Conservation (phyloP, 1,139 yeast species). For the Debaryomycetaceae sp. region DNA sequence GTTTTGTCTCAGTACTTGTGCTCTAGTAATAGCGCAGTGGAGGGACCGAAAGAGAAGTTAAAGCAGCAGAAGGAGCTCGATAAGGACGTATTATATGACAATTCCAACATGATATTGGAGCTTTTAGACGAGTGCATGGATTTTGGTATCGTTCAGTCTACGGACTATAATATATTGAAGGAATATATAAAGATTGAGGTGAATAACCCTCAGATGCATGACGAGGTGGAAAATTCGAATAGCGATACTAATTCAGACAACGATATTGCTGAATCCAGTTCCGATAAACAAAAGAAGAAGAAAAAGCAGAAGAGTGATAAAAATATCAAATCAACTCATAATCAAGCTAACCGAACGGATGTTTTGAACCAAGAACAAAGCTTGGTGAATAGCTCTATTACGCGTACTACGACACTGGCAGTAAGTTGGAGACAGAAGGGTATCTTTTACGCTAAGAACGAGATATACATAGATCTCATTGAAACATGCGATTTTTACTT, state of each 20-base stretch:
- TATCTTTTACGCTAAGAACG: constrained; percentile 45
- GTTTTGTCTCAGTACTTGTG: constrained; percentile 32
- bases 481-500: constrained; percentile 40
- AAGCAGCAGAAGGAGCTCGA: constrained; percentile 11
- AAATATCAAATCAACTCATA: constrained; percentile 36
- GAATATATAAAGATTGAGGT: constrained; percentile 44
- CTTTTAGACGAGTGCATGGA: constrained; percentile 47
- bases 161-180: constrained; percentile 43
- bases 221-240: constrained; percentile 8
- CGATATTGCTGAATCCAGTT: constrained; percentile 11
- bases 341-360: constrained; percentile 37
- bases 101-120: constrained; percentile 38
- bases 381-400: constrained; percentile 57
- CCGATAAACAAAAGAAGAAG: constrained; percentile 8
- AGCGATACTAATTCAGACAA: constrained; percentile 13
- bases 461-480: constrained; percentile 41
- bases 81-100: constrained; percentile 37
- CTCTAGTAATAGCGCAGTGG: constrained; percentile 5
- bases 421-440: constrained; percentile 51
- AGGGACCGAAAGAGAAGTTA: neutral
- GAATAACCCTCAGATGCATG: constrained; percentile 23
- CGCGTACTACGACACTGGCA: constrained; percentile 40
- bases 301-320: constrained; percentile 14
- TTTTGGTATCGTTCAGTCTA: constrained; percentile 40
- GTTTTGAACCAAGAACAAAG: constrained; percentile 23